Conservation (phyloP, 352 stramenopile genomes). For the Phytophthora palmivora region DNA sequence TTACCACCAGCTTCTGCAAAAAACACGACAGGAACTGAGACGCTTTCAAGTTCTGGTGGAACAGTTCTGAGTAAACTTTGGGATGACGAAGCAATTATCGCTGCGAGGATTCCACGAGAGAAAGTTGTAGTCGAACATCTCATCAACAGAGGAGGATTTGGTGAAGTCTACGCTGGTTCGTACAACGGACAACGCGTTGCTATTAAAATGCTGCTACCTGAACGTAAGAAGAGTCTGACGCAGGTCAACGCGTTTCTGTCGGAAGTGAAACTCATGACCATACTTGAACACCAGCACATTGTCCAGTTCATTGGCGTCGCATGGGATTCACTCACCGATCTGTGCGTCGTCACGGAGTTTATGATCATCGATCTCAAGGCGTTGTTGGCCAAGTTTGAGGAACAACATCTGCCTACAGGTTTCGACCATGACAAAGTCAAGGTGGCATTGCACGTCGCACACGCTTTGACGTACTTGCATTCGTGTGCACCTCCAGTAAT, state of each 20-base stretch:
- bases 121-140: too few relatives aligned
- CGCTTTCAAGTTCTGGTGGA: slow-evolving; percentile 13
- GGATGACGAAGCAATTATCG: slow-evolving; percentile 43
- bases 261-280: too few relatives aligned
- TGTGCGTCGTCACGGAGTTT: slow-evolving; percentile 48
- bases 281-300: too few relatives aligned
- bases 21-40: slow-evolving; percentile 13
- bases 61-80: slow-evolving; percentile 14
- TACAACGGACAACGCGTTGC: too few relatives aligned
- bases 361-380: slow-evolving; percentile 44
- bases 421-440: slow-evolving; percentile 36
- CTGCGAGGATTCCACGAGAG: too few relatives aligned
- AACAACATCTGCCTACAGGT: slow-evolving; percentile 13
- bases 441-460: slow-evolving; percentile 33
- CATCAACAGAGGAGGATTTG: too few relatives aligned
- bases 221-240: too few relatives aligned
- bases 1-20: slow-evolving; percentile 8
- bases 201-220: too few relatives aligned
- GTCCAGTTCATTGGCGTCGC: too few relatives aligned
- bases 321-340: slow-evolving; percentile 37
- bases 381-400: slow-evolving; percentile 34
- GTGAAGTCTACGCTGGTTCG: too few relatives aligned
- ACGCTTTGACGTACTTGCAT: slow-evolving; percentile 53
- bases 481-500: slow-evolving; percentile 25
- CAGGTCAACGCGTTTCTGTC: too few relatives aligned